Conservation (phyloP, 2,329 filamentous ascomycete genomes). For the Mollisiaceae sp. region DNA sequence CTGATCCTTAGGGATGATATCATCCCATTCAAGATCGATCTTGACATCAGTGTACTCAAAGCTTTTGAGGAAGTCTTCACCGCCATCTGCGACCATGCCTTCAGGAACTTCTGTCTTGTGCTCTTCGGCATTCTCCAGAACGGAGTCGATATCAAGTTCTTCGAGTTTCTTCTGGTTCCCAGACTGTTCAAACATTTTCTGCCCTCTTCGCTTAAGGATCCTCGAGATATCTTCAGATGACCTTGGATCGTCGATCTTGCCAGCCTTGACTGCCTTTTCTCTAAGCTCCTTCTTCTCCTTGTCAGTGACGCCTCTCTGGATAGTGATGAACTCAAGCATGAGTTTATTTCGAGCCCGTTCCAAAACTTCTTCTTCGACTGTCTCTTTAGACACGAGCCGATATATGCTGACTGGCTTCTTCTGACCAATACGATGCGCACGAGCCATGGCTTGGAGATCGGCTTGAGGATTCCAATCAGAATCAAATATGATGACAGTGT, state of each 20-base stretch:
- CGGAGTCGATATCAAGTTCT: constrained; percentile 95
- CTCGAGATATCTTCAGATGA: constrained; percentile 94
- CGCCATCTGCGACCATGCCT: constrained; percentile 92
- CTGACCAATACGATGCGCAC: constrained; percentile 96
- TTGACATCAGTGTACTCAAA: constrained; percentile 98
- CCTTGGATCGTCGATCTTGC: constrained; percentile 79
- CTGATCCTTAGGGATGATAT: constrained; percentile 95
- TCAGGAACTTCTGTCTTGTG: constrained; percentile 96
- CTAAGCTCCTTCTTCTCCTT: constrained; percentile 81
- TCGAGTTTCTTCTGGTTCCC: constrained; percentile 96
- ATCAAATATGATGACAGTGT: constrained; percentile 97
- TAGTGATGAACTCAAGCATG: constrained; percentile 95
- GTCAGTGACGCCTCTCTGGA: constrained; percentile 95
- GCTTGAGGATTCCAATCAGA: constrained; percentile 99
- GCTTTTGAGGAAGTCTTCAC: constrained; percentile 90
- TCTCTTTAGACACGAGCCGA: constrained; percentile 95
- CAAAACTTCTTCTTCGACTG: constrained; percentile 95
- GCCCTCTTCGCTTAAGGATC: constrained; percentile 96
- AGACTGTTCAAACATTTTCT: constrained; percentile 98
- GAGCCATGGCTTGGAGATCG: constrained; percentile 97
- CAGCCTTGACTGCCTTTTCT: constrained; percentile 79
- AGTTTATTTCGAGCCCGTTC: constrained; percentile 97
- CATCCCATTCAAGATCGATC: constrained; percentile 95
- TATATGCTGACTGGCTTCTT: constrained; percentile 97
- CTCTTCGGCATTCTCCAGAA: constrained; percentile 94